Base-by-base conservation (phyloP, 805 yeast genomes). In the Candida silvatica region DNA sequence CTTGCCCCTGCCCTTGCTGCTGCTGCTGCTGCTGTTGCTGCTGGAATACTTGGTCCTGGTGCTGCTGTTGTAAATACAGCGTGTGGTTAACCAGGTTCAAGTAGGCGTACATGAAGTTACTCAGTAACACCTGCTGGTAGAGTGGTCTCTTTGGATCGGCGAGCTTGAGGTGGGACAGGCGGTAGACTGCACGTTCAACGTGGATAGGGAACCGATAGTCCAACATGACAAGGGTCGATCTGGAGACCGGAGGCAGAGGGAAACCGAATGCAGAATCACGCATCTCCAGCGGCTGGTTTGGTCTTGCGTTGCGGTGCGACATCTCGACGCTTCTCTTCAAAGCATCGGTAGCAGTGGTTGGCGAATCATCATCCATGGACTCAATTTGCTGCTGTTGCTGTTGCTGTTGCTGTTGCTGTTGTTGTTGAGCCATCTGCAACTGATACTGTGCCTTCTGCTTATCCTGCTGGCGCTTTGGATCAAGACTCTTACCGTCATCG, bases 21-120 rank as follows among this genome's bases (percentile, higher is more conserved):
- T 27, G 29, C 8, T 15, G 20, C 17, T 20, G 17, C 14, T 18
- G 20, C 18, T 27, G 31, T 6, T 27, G 24, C 30, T 12, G 22
- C 8, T 23, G 46, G 16, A 17, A 32, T 15, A 28, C 32, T 27
- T 37, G 36, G 14, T 65, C 69, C 23, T 64, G 70, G 41, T 64
- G 56, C 31, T 53, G 57, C 40, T 78, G 85, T 48, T 82, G 90
- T 41, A 83, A 57, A 56, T 80, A 85, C 45, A 82, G 64, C 12
- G 90, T 88, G 54, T 90, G 97, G 56, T 90, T 94, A 37, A 92
- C 95, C 58, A 92, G 66, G 52, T 92, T 90, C 65, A 92, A 69
- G 58, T 92, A 92, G 0, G 97, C 90, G 54, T 92, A 92, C 98
- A 92, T 92, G 71, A 92, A 92, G 56, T 92, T 92, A 39, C 96